Percentiles rank a stretch among this genome's conserved stretches.
These are phyloP conservation scores for Ceratobasidium theobromae DNA, from an alignment of 1,284 basidiomycete genomes.

Conservation along the genomic window DNA sequence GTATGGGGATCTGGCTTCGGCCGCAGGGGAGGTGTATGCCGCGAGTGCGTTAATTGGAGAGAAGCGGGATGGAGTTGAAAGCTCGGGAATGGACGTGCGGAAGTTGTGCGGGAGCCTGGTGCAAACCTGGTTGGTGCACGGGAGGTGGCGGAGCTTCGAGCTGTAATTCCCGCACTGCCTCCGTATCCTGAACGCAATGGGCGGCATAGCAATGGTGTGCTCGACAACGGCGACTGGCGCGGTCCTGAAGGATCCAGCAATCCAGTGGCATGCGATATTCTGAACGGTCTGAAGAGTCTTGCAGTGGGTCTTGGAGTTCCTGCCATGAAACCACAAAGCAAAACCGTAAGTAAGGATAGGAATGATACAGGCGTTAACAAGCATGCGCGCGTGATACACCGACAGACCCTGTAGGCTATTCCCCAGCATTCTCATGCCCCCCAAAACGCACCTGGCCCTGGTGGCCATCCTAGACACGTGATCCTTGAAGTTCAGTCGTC, in stretches of 20 bases:
- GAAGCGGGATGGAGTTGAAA: too few species aligned
- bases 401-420: neutral
- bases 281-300: neutral
- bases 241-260: neutral
- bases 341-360: neutral
- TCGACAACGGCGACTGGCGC: neutral
- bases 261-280: neutral
- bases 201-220: neutral
- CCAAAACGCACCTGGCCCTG: neutral
- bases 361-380: neutral
- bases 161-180: neutral
- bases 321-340: neutral
- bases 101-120: neutral
- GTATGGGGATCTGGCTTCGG: too few species aligned
- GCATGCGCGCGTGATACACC: neutral
- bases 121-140: neutral
- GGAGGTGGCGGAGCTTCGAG: neutral
- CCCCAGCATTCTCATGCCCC: slow-evolving; percentile 24
- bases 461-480: neutral
- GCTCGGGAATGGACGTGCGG: too few species aligned
- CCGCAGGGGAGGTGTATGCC: too few species aligned
- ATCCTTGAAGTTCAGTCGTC: slow-evolving; percentile 7
- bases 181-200: neutral
- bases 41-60: too few species aligned
- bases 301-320: too few species aligned